Conservation (phyloP, 805 yeast species). For the Peterozyma toletana region DNA sequence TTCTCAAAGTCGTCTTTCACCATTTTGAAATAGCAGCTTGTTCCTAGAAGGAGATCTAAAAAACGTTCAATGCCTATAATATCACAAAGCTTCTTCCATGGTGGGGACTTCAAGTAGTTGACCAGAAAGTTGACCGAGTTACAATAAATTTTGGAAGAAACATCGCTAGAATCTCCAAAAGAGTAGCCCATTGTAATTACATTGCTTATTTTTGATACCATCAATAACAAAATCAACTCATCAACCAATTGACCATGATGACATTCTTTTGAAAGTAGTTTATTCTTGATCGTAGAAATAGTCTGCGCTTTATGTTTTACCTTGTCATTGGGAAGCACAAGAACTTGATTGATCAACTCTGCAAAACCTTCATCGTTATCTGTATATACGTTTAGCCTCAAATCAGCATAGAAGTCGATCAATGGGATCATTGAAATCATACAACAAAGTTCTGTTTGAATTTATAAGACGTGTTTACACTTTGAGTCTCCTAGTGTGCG, state of each 20-base stretch:
- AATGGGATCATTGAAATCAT: constrained; percentile 1
- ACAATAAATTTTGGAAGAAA: constrained; percentile 22
- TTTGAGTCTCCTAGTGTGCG: too few species aligned
- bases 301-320: neutral
- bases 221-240: constrained; percentile 25
- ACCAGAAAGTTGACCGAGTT: constrained; percentile 29
- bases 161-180: constrained; percentile 21
- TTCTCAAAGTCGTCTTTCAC: constrained; percentile 17
- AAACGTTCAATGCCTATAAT: constrained; percentile 33
- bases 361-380: neutral
- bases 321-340: neutral
- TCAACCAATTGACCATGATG: constrained; percentile 32
- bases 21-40: constrained; percentile 20
- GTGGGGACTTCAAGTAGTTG: constrained; percentile 29
- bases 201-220: constrained; percentile 24
- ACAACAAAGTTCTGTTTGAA: too few species aligned
- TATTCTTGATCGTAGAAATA: neutral
- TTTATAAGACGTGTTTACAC: too few species aligned
- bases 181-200: constrained; percentile 35
- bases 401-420: neutral
- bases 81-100: constrained; percentile 35
- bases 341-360: neutral
- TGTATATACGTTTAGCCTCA: neutral
- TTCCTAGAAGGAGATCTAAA: constrained; percentile 28
- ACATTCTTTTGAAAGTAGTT: constrained; percentile 1